phyloP scores from a whole-genome alignment of 768 basidiomycete species.

The Lenzites betulinus region DNA sequence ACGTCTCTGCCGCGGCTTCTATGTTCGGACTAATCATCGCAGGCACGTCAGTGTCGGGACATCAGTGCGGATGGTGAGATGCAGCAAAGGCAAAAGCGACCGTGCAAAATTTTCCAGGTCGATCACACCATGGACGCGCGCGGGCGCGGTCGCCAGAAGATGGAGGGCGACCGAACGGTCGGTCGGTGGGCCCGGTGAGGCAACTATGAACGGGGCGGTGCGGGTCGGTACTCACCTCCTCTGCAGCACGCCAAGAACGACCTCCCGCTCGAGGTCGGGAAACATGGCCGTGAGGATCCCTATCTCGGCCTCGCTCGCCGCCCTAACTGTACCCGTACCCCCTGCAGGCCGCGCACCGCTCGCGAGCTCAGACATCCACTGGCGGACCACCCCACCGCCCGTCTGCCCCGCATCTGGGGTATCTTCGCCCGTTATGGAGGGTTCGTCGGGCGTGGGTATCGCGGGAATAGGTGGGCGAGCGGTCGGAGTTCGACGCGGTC shows the following conservation, averaged over 20 bases:
- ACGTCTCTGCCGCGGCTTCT: slow-evolving; percentile 79
- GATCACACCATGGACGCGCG: neutral
- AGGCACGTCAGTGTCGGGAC: slow-evolving; percentile 4
- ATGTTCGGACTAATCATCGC: slow-evolving; percentile 59
- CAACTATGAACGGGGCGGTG: neutral
- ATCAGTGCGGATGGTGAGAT: slow-evolving; percentile 19
- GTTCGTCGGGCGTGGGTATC: slow-evolving; percentile 16
- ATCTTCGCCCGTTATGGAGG: neutral
- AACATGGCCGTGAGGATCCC: slow-evolving; percentile 78
- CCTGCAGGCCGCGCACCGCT: slow-evolving; percentile 21
- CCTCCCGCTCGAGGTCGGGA: slow-evolving; percentile 72
- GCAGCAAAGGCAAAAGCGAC: neutral
- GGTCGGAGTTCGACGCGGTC: slow-evolving; percentile 6
- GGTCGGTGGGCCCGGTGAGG: neutral
- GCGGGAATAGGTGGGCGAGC: slow-evolving; percentile 2
- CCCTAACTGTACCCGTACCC: slow-evolving; percentile 46
- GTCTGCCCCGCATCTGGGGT: neutral
- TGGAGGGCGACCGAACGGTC: neutral
- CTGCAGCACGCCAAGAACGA: slow-evolving; percentile 76
- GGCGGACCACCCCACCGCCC: slow-evolving; percentile 52
- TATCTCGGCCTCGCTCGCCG: slow-evolving; percentile 78
- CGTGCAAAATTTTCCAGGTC: neutral
- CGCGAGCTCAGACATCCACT: slow-evolving; percentile 69
- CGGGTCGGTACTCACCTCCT: slow-evolving; percentile 57
- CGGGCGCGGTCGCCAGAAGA: neutral